phyloP scores from a whole-genome alignment of 148 eudicot species.

The Vaccinium myrtillus region DNA sequence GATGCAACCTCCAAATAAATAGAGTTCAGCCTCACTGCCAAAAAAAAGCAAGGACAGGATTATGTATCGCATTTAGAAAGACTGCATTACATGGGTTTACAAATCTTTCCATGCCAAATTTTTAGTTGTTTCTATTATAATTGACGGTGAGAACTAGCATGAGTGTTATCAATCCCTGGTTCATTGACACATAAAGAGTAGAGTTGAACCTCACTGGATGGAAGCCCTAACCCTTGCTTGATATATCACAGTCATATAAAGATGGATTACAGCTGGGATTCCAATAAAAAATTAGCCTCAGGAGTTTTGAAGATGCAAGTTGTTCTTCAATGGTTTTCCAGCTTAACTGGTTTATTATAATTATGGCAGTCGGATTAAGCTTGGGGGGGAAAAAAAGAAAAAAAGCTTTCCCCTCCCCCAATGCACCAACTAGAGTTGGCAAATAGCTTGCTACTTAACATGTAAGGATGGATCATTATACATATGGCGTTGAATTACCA shows the following conservation, averaged over 20 bases:
- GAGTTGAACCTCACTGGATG: not conserved
- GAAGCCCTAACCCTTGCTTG: not conserved
- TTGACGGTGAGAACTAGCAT: not conserved
- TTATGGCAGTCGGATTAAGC: too few species aligned
- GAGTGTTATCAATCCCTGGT: not conserved
- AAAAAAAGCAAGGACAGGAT: constrained; percentile 18
- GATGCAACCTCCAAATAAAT: constrained; percentile 90
- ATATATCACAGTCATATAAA: not conserved
- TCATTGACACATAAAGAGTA: constrained; percentile 10
- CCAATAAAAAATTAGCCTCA: not conserved
- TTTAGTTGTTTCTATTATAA: not conserved
- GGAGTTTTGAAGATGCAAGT: not conserved
- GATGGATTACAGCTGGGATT: not conserved
- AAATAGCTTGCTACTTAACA: too few species aligned
- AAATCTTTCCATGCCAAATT: not conserved
- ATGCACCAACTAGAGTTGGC: too few species aligned
- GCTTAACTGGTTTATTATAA: not conserved
- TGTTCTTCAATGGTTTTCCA: not conserved
- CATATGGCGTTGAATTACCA: not conserved
- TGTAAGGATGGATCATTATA: not conserved
- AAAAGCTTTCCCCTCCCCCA: too few species aligned
- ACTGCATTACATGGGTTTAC: not conserved
- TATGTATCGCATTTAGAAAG: not conserved
- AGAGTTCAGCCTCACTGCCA: constrained; percentile 90
- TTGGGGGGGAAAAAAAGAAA: too few species aligned